Conservation (phyloP, 1,284 basidiomycete genomes). For the Ustilago loliicola region DNA sequence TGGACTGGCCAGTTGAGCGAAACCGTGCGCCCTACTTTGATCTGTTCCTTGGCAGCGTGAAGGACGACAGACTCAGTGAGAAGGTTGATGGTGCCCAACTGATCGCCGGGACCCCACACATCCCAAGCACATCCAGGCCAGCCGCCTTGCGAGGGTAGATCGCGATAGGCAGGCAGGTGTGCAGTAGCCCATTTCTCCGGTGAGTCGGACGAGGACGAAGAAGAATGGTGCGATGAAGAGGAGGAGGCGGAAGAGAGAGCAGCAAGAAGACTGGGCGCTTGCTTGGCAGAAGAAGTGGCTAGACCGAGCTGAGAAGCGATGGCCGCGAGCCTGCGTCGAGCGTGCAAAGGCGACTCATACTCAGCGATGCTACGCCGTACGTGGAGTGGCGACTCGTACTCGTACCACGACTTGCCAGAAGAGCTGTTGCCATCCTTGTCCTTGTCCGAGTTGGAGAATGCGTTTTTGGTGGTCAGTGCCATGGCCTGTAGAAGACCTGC, state of each 20-base stretch:
- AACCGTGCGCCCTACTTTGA: constrained; percentile 70
- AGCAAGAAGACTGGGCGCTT: constrained; percentile 26
- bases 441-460: constrained; percentile 20
- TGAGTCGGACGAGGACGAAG: constrained; percentile 8
- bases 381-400: constrained; percentile 44
- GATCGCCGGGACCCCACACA: constrained; percentile 79
- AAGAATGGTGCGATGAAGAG: constrained; percentile 9
- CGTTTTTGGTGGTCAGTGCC: constrained; percentile 45
- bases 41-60: constrained; percentile 77
- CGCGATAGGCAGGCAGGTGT: constrained; percentile 46
- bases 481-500: constrained; percentile 49
- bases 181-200: constrained; percentile 45
- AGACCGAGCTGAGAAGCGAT: constrained; percentile 56
- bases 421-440: constrained; percentile 16
- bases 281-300: constrained; percentile 44
- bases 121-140: constrained; percentile 75
- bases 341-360: constrained; percentile 50
- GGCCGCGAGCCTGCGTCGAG: constrained; percentile 45
- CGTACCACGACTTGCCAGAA: constrained; percentile 36
- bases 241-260: constrained; percentile 20
- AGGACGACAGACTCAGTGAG: constrained; percentile 78
- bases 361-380: constrained; percentile 30
- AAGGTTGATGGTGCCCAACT: constrained; percentile 80
- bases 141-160: constrained; percentile 59
- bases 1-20: constrained; percentile 64